Conservation (phyloP, 2,329 filamentous ascomycete species). For the Aplosporella prunicola region DNA sequence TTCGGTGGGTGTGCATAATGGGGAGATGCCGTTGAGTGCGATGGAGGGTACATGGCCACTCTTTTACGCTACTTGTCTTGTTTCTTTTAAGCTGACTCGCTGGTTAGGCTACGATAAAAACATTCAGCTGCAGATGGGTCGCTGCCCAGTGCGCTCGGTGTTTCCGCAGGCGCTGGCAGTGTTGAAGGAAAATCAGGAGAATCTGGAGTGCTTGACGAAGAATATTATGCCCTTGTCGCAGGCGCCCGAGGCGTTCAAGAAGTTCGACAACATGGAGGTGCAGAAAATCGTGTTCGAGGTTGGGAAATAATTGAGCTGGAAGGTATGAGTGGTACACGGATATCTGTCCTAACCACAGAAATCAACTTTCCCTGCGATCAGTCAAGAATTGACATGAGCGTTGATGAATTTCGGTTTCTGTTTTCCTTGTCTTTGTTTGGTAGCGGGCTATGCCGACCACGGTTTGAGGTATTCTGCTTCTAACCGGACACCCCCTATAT, state of each 20-base stretch:
- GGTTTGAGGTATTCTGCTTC: too few species aligned
- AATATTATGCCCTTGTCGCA: slow-evolving; percentile 42
- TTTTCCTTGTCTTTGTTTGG: too few species aligned
- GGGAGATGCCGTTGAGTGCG: slow-evolving; percentile 18
- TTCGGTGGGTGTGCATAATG: slow-evolving; percentile 43
- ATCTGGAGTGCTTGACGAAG: slow-evolving; percentile 38
- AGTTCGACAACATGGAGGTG: slow-evolving; percentile 44
- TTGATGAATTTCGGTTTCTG: too few species aligned
- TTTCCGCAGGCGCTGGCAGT: slow-evolving; percentile 38
- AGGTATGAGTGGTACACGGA: too few species aligned
- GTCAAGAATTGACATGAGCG: too few species aligned
- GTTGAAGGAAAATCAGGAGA: slow-evolving; percentile 39
- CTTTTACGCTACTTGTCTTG: not conserved
- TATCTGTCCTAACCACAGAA: too few species aligned
- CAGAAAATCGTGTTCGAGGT: slow-evolving; percentile 45
- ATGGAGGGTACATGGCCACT: not conserved
- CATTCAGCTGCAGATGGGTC: slow-evolving; percentile 39
- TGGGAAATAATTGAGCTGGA: slow-evolving; percentile 25
- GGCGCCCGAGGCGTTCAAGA: slow-evolving; percentile 42
- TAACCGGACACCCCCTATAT: too few species aligned
- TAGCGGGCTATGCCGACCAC: too few species aligned
- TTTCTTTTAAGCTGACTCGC: slow-evolving; percentile 21
- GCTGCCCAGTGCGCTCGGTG: slow-evolving; percentile 41
- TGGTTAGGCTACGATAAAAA: slow-evolving; percentile 42
- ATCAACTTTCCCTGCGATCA: too few species aligned